phyloP scores from a whole-genome alignment of 2,329 filamentous ascomycete genomes.

The Emmonsiellopsis sp. region DNA sequence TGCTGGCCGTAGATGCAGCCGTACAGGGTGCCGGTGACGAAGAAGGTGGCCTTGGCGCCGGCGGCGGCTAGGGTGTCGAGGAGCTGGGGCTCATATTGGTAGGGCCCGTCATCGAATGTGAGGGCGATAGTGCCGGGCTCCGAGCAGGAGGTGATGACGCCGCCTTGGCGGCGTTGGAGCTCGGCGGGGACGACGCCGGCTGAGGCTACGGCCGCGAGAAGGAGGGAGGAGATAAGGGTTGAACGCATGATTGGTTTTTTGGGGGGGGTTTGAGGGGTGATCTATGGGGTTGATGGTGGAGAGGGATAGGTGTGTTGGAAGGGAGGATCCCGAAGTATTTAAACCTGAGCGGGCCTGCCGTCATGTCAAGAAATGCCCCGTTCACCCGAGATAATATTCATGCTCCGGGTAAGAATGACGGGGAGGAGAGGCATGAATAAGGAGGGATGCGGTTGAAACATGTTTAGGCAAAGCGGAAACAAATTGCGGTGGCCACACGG shows the following conservation, averaged over 20 bases:
- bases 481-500: not conserved
- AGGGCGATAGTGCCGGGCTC: constrained; percentile 49
- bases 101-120: constrained; percentile 58
- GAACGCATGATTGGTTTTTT: not conserved
- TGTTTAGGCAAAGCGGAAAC: not conserved
- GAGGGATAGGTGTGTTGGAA: not conserved
- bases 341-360: not conserved
- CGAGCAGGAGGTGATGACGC: constrained; percentile 30
- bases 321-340: not conserved
- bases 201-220: not conserved
- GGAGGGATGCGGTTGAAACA: not conserved
- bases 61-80: constrained; percentile 49
- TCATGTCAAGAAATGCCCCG: not conserved
- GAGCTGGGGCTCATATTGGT: constrained; percentile 47
- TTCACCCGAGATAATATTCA: not conserved
- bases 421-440: not conserved
- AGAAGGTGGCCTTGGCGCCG: constrained; percentile 55
- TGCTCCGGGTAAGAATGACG: not conserved
- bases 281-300: not conserved
- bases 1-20: constrained; percentile 21
- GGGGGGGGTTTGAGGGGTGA: not conserved
- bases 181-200: not conserved
- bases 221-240: not conserved
- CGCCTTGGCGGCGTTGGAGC: constrained; percentile 23
- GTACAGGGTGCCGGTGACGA: constrained; percentile 41